These are phyloP conservation scores for Dictyostelium firmibasis DNA, from an alignment of 78 protist genomes.

Conservation along the genomic window DNA sequence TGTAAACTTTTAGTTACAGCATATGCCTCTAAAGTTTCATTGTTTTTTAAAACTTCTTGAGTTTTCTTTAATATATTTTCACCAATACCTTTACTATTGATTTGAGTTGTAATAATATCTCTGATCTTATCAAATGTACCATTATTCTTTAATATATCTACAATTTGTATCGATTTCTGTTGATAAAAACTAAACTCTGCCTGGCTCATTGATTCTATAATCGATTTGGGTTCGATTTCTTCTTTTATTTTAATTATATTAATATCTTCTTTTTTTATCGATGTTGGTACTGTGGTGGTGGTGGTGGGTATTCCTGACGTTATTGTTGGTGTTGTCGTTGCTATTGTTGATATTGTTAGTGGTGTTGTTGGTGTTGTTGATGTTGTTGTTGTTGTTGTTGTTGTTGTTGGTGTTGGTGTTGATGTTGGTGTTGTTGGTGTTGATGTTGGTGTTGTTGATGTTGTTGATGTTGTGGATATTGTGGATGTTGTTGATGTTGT, in stretches of 20 bases:
- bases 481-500: neutral
- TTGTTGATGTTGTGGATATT: neutral
- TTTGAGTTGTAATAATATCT: conserved; percentile 22
- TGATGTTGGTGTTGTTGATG: neutral
- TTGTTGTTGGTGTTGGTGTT: neutral
- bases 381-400: neutral
- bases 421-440: neutral
- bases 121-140: conserved; percentile 65
- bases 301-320: neutral
- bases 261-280: neutral
- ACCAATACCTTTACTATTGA: neutral
- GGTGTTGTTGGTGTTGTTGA: neutral
- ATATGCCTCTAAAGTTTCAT: conserved; percentile 1
- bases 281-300: neutral
- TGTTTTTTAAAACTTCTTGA: neutral
- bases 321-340: neutral
- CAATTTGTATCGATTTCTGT: conserved; percentile 47
- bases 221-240: neutral
- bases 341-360: neutral
- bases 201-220: neutral
- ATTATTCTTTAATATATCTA: conserved; percentile 48
- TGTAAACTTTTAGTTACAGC: neutral
- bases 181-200: conserved; percentile 28
- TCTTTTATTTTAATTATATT: neutral
- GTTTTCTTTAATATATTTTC: neutral